Base-by-base conservation (phyloP, 495 filamentous ascomycete species). In the Penicillium riverlandense region DNA sequence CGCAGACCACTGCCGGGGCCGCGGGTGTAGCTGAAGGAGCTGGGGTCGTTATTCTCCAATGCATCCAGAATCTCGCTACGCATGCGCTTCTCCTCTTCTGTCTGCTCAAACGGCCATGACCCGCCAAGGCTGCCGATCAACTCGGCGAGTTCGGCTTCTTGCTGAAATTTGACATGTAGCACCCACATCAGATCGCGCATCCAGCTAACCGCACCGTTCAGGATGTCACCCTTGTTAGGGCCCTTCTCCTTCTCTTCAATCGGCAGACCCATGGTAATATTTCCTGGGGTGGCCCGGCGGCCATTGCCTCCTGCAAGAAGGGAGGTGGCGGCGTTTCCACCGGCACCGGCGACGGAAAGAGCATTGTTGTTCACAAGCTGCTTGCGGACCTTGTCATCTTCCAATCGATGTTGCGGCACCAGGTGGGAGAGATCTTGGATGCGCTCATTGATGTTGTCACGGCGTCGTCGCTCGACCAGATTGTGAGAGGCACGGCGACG, bases 171-270 rank as follows among this genome's bases (percentile, higher is more conserved):
- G 48, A 83, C 68, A 52, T 94, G 78, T 33, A 95, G 69, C 60
- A 90, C 78, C 92, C 92, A 97, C 92, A 98, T 97, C 35, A 98
- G 71, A 65, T 98, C 92, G 37, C 91, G 82, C 47, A 85, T 96
- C 92, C 92, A 98, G 63, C 86, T 85, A 38, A 98, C 92, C 11
- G 92, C 86, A 28, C 92, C 92, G 59, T 97, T 97, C 43, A 98
- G 81, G 41, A 98, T 97, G 57, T 98, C 92, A 35, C 92, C 92
- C 67, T 98, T 98, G 74, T 97, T 97, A 0, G 92, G 92, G 1
- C 94, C 94, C 52, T 97, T 96, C 65, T 98, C 92, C 54, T 97
- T 98, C 49, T 98, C 92, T 53, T 98, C 92, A 27, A 91, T 79
- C 0, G 90, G 87, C 31, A 95, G 74, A 14, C 91, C 89, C 47